Base-by-base conservation (phyloP, 495 filamentous ascomycete genomes). In the Xylaria castorea region DNA sequence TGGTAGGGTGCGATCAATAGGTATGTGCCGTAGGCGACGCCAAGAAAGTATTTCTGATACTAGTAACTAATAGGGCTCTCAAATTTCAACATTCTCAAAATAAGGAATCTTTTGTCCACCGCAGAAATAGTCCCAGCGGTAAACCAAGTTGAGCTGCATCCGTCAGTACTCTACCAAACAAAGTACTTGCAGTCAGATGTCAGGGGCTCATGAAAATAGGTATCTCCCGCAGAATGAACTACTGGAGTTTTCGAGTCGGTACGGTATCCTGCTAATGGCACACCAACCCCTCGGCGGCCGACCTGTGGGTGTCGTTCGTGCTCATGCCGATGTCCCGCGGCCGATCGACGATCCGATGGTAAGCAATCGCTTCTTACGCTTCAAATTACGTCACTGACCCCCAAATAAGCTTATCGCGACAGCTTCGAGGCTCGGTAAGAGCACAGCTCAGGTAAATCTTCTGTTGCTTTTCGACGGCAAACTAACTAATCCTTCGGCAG, bases 231-330 rank as follows among this genome's bases (percentile, higher is more conserved):
- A 82, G 76, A 73, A 89, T 68, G 83, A 85, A 42, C 79, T 90
- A 5, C 81, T 89, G 34, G 65, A 76, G 5, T 85, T 84, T 14
- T 86, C 86, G 42, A 83, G 87, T 63, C 84, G 86, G 50, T 86
- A 85, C 65, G 85, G 87, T 6, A 88, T 92, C 55, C 86, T 90
- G 71, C 86, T 92, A 71, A 86, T 93, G 76, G 91, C 90, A 87
- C 78, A 91, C 87, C 42, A 92, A 88, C 81, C 85, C 87, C 74
- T 82, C 3, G 80, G 80, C 68, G 61, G 86, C 82, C 77, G 86
- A 82, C 79, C 88, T 82, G 78, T 78, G 9, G 64, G 68, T 2
- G 73, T 73, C 12, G 80, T 81, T 36, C 60, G 77, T 36, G 80
- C 67, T 3, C 71, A 80, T 70, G 72, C 79, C 3, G 75, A 79